Evolutionary conservation across 2,329 filamentous ascomycete genomes (phyloP), one percentile per base, ranked within the genome.

Genomic region (Hypoxylon sp.): DNA sequence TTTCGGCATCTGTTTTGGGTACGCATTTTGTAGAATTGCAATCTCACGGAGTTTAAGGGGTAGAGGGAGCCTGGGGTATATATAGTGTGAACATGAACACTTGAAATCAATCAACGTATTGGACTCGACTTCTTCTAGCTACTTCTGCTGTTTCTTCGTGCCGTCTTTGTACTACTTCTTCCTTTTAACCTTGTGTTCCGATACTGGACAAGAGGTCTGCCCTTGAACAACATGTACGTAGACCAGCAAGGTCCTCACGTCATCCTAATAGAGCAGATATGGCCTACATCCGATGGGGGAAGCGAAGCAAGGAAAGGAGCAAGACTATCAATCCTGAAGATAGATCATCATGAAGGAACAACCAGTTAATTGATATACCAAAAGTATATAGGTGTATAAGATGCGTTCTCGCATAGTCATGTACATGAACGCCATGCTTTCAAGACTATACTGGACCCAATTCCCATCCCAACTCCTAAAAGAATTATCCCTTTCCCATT

Each of bases 31-130:
- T 63, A 59, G 60, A 52, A 48, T 48, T 28, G 9, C 10, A 25
- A 36, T 50, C 34, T 52, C 28, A 58, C 41, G 53, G 53, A 59
- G 60, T 63, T 58, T 13, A 21, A 34, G 53, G 36, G n/a, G 25
- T 28, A 51, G 45, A 28, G 21, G 34, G 36, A 56, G 36, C 28
- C 32, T 30, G 53, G 58, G 53, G 58, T 30, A 46, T 53, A 46
- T 53, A 58, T 63, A 63, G 53, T 55, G 49, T 28, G 21, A 46
- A 63, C 43, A 63, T 41, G 30, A 63, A n/a, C 13, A 51, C 34
- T 52, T 45, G 17, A 23, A 51, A 43, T 45, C 41, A n/a, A 45
- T 50, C 11, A 56, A 34, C 21, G 46, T 23, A n/a, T 46, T 46
- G 45, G 13, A 49, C 23, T 50, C 21, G 32, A 41, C 32, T 23